phyloP scores from a whole-genome alignment of 148 eudicot species.

The Simmondsia chinensis region DNA sequence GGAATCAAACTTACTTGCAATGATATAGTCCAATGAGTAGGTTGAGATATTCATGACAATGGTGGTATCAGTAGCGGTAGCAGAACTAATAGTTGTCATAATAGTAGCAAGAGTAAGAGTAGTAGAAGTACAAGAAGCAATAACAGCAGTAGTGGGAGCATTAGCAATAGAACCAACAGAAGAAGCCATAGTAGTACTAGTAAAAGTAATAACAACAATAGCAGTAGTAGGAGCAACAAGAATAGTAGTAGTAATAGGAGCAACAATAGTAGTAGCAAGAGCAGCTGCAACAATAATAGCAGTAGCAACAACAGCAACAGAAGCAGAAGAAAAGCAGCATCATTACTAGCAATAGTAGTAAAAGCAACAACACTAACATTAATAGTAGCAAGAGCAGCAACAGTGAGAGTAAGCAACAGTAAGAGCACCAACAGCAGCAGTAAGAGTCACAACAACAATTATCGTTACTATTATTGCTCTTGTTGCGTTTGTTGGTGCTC shows the following conservation, averaged over 20 bases:
- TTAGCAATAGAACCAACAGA: not conserved
- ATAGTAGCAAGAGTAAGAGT: not conserved
- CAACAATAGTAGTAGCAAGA: not conserved
- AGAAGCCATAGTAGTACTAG: not conserved
- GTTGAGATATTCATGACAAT: not conserved
- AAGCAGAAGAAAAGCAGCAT: slow-evolving; percentile 1
- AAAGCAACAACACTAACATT: no score
- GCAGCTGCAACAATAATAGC: not conserved
- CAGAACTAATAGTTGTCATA: not conserved
- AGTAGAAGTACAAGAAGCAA: slow-evolving; percentile 3
- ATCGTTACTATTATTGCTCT: no score
- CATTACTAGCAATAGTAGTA: not conserved
- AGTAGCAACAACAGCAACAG: not conserved
- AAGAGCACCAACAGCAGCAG: no score
- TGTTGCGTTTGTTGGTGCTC: no score
- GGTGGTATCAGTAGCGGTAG: slow-evolving; percentile 1
- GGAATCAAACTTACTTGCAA: no score
- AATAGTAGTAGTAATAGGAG: slow-evolving; percentile 1
- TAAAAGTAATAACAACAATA: not conserved
- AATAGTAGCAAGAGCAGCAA: no score
- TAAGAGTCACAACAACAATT: no score
- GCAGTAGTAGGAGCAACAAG: slow-evolving; percentile 3
- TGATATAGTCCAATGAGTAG: no score
- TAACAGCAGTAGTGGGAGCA: not conserved
- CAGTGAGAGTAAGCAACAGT: no score